Percentiles rank a stretch among this genome's conserved stretches.
Evolutionary conservation across 768 basidiomycete genomes (phyloP).

Genomic region (Tulasnella sp.): DNA sequence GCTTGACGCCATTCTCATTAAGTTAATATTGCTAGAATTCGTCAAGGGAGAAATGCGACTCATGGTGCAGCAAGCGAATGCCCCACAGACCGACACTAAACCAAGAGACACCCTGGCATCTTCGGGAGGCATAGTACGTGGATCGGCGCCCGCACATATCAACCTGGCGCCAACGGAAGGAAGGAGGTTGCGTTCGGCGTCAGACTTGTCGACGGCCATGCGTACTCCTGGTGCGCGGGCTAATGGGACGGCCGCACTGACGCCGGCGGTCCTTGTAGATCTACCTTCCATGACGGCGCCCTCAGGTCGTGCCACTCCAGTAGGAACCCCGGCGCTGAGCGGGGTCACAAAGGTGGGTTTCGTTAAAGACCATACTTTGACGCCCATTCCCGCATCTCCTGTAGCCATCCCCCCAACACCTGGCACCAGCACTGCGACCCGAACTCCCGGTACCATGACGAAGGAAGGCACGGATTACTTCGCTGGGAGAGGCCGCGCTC

Average conservation of each 20-base stretch:
- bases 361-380: slow-evolving; percentile 25
- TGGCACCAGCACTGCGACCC: not conserved
- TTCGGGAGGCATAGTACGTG: slow-evolving; percentile 17
- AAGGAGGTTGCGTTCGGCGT: slow-evolving; percentile 24
- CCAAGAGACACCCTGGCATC: slow-evolving; percentile 12
- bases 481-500: not conserved
- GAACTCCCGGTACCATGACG: slow-evolving; percentile 6
- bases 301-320: slow-evolving; percentile 22
- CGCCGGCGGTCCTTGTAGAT: slow-evolving; percentile 49
- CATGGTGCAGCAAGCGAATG: slow-evolving; percentile 20
- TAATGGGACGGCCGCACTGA: slow-evolving; percentile 55
- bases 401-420: slow-evolving; percentile 7
- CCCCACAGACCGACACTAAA: not conserved
- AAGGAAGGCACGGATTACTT: slow-evolving; percentile 4
- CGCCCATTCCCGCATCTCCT: slow-evolving; percentile 26
- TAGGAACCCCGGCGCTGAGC: not conserved
- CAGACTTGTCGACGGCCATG: slow-evolving; percentile 19
- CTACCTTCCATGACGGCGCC: slow-evolving; percentile 23
- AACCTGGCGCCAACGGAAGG: slow-evolving; percentile 21
- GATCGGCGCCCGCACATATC: slow-evolving; percentile 24
- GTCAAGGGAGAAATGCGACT: slow-evolving; percentile 52
- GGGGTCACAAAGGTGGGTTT: not conserved
- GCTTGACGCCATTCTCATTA: not conserved
- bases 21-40: slow-evolving; percentile 56
- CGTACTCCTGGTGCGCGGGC: slow-evolving; percentile 28